phyloP scores from a whole-genome alignment of 176 grass and related monocot genomes.

The Zizania latifolia region DNA sequence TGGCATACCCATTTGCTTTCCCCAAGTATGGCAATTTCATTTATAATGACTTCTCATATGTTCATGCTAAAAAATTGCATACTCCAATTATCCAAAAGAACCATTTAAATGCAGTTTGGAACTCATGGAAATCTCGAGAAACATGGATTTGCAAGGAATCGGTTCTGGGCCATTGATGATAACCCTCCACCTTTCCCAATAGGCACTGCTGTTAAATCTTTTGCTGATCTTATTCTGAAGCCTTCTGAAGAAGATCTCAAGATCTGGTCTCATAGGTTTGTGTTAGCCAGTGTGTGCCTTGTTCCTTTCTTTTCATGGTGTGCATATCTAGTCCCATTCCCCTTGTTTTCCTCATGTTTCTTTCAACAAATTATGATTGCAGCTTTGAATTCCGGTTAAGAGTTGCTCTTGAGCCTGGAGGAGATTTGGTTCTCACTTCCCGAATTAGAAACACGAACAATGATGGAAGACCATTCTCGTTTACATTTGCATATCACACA shows the following conservation, averaged over 20 bases:
- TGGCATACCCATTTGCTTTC: conserved; percentile 93
- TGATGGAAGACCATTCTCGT: conserved; percentile 79
- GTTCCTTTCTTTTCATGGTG: conserved; percentile 4
- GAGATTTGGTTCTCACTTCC: conserved; percentile 71
- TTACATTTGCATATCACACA: conserved; percentile 83
- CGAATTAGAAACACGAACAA: conserved; percentile 73
- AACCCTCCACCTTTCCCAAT: conserved; percentile 63
- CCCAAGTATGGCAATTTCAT: conserved; percentile 63
- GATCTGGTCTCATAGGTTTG: conserved; percentile 76
- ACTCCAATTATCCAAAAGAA: conserved; percentile 18
- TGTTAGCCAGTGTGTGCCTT: background rate
- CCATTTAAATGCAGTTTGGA: conserved; percentile 52
- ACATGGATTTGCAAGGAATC: conserved; percentile 79
- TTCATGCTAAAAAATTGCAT: background rate
- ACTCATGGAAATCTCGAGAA: conserved; percentile 61
- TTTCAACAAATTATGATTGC: conserved; percentile 15
- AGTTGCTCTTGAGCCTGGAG: conserved; percentile 67
- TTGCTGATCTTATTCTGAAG: conserved; percentile 76
- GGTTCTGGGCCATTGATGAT: conserved; percentile 63
- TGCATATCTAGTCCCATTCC: background rate
- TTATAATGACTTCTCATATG: conserved; percentile 11
- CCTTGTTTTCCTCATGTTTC: background rate
- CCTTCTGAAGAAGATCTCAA: conserved; percentile 77
- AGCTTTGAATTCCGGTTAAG: conserved; percentile 79
- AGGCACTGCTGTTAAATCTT: conserved; percentile 57